Conservation (phyloP, 352 stramenopile species). For the Saprolegnia diclina region DNA sequence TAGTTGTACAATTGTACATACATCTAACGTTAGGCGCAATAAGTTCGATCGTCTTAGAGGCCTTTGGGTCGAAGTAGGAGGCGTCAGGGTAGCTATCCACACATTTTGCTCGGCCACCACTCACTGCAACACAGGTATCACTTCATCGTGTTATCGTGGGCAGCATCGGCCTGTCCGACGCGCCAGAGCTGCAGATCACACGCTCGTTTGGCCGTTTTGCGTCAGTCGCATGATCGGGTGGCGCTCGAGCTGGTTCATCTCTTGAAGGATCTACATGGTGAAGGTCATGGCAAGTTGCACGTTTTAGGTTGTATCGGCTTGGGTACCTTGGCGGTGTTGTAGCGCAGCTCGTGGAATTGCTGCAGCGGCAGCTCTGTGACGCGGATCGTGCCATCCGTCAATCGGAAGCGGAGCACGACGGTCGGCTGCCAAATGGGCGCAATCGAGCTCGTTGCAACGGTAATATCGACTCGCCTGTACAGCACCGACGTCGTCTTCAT, state of each 20-base stretch:
- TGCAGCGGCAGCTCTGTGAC: constrained; percentile 46
- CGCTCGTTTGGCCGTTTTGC: neutral
- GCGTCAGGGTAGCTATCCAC: no score
- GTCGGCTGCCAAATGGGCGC: constrained; percentile 16
- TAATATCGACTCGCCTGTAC: constrained; percentile 15
- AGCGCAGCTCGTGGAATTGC: constrained; percentile 75
- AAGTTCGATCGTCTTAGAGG: no score
- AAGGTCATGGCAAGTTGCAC: neutral
- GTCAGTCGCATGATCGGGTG: constrained; percentile 73
- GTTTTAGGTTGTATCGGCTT: neutral
- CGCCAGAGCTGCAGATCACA: no score
- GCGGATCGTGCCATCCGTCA: constrained; percentile 38
- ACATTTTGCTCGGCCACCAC: no score
- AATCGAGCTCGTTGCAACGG: constrained; percentile 2
- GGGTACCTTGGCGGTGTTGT: constrained; percentile 53
- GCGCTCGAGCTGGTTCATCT: constrained; percentile 62
- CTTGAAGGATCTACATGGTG: constrained; percentile 44
- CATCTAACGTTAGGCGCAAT: no score
- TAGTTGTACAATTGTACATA: no score
- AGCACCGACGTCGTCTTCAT: neutral
- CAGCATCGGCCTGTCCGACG: no score
- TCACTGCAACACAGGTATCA: no score
- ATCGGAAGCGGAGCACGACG: constrained; percentile 51
- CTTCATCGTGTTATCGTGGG: no score
- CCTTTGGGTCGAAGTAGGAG: no score